Evolutionary conservation across 2,329 filamentous ascomycete species (phyloP).

Genomic region (Apiospora koreana): DNA sequence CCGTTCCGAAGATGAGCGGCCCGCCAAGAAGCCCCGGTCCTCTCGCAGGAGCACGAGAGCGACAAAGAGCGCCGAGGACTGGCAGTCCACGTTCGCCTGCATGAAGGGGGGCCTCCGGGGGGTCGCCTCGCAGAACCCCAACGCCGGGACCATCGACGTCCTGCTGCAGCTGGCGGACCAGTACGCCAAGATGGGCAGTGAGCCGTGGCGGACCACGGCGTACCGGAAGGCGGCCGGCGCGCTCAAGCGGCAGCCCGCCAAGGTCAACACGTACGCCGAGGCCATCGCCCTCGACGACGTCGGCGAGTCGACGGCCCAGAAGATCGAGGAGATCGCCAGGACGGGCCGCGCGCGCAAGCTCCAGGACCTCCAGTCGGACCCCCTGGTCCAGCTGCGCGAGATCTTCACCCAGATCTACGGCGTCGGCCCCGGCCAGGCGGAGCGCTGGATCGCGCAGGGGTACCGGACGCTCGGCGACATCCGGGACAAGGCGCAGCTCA

Average conservation of each 20-base stretch:
- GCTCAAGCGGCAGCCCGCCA: conserved; percentile 64
- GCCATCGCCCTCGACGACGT: conserved; percentile 69
- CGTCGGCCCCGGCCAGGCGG: conserved; percentile 69
- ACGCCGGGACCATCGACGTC: conserved; percentile 72
- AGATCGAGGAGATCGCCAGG: conserved; percentile 85
- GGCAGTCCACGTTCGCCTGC: conserved; percentile 56
- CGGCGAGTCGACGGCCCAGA: conserved; percentile 72
- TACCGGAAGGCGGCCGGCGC: conserved; percentile 79
- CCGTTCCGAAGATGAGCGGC: conserved; percentile 18
- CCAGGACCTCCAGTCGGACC: conserved; percentile 68
- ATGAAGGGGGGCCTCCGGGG: conserved; percentile 52
- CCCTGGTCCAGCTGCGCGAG: conserved; percentile 64
- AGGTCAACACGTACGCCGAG: conserved; percentile 69
- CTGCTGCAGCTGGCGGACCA: conserved; percentile 78
- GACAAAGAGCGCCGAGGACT: conserved; percentile 20
- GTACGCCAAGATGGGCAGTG: conserved; percentile 67
- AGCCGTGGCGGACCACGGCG: conserved; percentile 73
- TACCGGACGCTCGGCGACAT: conserved; percentile 75
- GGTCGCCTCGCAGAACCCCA: conserved; percentile 60
- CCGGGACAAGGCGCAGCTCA: conserved; percentile 60
- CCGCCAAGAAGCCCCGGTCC: conserved; percentile 23
- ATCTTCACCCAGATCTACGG: conserved; percentile 79
- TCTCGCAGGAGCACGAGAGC: conserved; percentile 22
- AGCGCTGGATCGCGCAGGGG: conserved; percentile 75
- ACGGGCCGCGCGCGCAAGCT: conserved; percentile 73